phyloP scores from a whole-genome alignment of 2,329 filamentous ascomycete genomes.

The Botrytis sinoallii region DNA sequence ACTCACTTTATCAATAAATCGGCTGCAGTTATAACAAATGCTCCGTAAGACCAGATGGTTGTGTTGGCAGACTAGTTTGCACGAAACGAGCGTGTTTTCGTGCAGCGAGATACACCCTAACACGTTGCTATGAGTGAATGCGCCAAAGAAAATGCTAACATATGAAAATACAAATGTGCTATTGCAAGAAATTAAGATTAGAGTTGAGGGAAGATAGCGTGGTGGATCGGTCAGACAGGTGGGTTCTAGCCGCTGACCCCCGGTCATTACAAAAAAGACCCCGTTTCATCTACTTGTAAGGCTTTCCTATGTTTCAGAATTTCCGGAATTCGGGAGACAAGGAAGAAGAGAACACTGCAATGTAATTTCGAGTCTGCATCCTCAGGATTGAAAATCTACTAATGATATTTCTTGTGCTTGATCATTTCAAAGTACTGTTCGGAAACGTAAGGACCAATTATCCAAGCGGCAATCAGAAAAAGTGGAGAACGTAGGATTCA shows the following conservation, averaged over 20 bases:
- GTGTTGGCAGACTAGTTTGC: background rate
- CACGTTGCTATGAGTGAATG: background rate
- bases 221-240: background rate
- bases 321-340: background rate
- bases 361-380: background rate
- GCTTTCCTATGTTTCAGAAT: background rate
- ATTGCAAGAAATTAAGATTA: background rate
- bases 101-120: background rate
- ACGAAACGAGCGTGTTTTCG: background rate
- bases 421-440: background rate
- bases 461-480: background rate
- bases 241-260: background rate
- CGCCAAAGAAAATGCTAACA: background rate
- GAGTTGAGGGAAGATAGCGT: background rate
- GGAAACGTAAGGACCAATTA: background rate
- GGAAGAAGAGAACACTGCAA: background rate
- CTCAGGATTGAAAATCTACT: background rate
- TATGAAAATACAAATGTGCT: background rate
- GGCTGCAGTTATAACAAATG: background rate
- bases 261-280: background rate
- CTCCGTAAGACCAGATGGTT: background rate
- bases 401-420: background rate
- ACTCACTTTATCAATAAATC: background rate
- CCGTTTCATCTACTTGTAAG: background rate
- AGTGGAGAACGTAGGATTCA: background rate